phyloP scores from a whole-genome alignment of 73 alveolate genomes.

The Paramecium primaurelia region DNA sequence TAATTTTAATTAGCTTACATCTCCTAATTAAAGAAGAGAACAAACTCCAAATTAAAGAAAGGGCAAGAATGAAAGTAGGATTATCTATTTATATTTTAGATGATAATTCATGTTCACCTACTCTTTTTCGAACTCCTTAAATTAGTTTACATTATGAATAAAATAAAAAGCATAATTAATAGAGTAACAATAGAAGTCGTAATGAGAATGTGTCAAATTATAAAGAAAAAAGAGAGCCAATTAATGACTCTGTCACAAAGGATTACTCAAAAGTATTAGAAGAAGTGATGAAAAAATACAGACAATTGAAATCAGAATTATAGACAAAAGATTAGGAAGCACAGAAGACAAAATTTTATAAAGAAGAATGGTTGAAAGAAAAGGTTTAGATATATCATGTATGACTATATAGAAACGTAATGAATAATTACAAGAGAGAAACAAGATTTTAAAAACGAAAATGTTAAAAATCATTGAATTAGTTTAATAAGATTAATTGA shows the following conservation, averaged over 20 bases:
- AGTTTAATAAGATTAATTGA: conserved; percentile 22
- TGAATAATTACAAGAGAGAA: conserved; percentile 4
- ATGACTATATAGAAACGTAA: background rate
- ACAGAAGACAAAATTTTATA: background rate
- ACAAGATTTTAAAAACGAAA: background rate
- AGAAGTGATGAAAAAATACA: conserved; percentile 32
- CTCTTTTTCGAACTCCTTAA: conserved; percentile 33
- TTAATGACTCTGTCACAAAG: background rate
- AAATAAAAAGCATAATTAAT: background rate
- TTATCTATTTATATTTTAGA: background rate
- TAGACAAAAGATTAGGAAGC: conserved; percentile 9
- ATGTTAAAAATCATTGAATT: background rate
- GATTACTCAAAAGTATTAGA: conserved; percentile 28
- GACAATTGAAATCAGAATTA: background rate
- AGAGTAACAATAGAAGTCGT: background rate
- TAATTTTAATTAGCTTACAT: background rate
- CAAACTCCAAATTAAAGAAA: conserved; percentile 39
- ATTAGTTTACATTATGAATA: conserved; percentile 31
- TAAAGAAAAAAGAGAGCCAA: background rate
- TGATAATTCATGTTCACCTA: conserved; percentile 47
- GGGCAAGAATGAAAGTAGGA: background rate
- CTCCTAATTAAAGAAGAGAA: conserved; percentile 29
- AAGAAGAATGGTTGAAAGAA: conserved; percentile 22
- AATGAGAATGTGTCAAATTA: background rate
- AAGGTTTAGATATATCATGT: background rate